Evolutionary conservation across 805 yeast genomes (phyloP), one percentile per base, ranked within the genome.

Genomic region (Hyphopichia homilentoma): DNA sequence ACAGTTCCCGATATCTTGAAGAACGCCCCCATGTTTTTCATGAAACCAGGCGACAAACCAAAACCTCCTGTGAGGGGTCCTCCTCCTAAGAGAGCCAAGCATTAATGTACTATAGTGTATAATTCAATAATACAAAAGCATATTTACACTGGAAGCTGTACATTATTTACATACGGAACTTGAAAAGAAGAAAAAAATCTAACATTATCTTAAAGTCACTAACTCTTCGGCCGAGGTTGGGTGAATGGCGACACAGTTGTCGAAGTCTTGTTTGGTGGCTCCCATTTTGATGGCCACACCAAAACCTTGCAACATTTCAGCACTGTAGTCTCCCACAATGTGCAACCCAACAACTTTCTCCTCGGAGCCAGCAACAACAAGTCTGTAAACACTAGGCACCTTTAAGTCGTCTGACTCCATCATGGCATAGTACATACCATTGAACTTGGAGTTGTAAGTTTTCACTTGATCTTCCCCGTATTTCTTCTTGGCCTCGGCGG

Each of bases 271-370:
- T 70, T 93, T 93, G 22, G 99, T 93, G 25, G 98, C 98, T 21
- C 99, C 99, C 98, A 93, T 93, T 68, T 89, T 89, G 43, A 93
- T 68, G 31, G 98, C 98, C 34, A 89, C 98, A 38, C 97, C 98
- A 52, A 93, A 93, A 23, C 98, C 99, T 71, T 93, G 99, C 49
- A 93, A 73, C 38, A 93, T 89, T 63, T 93, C 99, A 20, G 95
- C 79, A 32, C 93, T 78, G 6, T 77, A 64, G 52, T 89, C 97
- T 40, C 99, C 99, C 45, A 89, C 84, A 35, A 93, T 63, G 61
- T 93, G 98, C 46, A 93, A 66, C 18, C 99, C 99, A 40, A 93
- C 94, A 35, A 93, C 96, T 64, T 86, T 89, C 61, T 93, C 97
- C 25, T 85, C 79, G 29, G 73, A 64, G 12, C 96, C 95, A 21